phyloP scores from a whole-genome alignment of 345 rosid species.

The Pistacia integerrima region DNA sequence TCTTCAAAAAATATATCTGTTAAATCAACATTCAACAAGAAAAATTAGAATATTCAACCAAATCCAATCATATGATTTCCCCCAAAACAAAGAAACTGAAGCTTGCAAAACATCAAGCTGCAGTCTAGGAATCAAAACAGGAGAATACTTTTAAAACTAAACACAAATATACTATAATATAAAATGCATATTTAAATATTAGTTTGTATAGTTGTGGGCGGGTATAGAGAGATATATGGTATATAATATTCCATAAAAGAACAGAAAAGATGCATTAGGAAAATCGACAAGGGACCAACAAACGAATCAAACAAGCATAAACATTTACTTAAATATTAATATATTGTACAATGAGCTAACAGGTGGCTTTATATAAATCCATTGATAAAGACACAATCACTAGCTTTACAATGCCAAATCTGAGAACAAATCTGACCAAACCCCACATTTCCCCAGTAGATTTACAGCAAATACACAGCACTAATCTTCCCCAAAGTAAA shows the following conservation, averaged over 20 bases:
- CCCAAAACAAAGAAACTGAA: constrained; percentile 16
- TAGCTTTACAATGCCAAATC: constrained; percentile 13
- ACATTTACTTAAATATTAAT: constrained; percentile 17
- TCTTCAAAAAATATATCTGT: constrained; percentile 25
- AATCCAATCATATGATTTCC: constrained; percentile 1
- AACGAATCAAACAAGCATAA: constrained; percentile 23
- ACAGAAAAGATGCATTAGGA: constrained; percentile 30
- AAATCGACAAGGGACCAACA: constrained; percentile 26
- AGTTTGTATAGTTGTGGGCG: neutral
- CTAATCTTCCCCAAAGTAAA: neutral
- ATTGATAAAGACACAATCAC: constrained; percentile 20
- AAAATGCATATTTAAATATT: neutral
- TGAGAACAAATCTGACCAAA: neutral
- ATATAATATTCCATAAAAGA: constrained; percentile 11
- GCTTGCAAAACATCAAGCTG: constrained; percentile 9
- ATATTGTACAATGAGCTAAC: constrained; percentile 13
- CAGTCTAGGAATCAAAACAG: constrained; percentile 1
- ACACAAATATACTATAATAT: neutral
- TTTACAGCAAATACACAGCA: no score
- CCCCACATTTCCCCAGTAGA: neutral
- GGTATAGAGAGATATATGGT: constrained; percentile 4
- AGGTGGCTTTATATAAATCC: constrained; percentile 10
- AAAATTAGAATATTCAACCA: constrained; percentile 20
- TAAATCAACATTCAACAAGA: constrained; percentile 28
- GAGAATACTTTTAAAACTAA: neutral